Evolutionary conservation across 257 asterid species (phyloP).

Genomic region (Echites panduratus): DNA sequence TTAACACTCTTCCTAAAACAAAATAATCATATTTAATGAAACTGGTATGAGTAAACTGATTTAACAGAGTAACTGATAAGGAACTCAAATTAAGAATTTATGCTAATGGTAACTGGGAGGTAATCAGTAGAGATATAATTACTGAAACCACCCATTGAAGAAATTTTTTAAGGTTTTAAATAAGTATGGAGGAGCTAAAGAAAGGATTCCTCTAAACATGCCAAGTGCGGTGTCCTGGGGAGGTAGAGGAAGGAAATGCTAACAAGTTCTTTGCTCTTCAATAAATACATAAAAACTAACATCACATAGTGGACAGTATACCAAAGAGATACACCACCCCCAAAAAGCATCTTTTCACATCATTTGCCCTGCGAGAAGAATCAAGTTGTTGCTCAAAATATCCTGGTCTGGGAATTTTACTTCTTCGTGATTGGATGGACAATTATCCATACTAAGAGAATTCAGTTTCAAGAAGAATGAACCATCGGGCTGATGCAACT

Average conservation of each 20-base stretch:
- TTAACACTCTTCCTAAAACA: background rate
- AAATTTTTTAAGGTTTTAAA: background rate
- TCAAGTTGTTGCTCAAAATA: slow-evolving; percentile 94
- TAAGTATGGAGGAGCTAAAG: background rate
- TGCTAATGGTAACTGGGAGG: background rate
- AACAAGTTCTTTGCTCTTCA: background rate
- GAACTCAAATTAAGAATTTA: background rate
- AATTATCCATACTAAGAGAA: slow-evolving; percentile 27
- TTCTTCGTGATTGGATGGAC: slow-evolving; percentile 38
- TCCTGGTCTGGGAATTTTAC: slow-evolving; percentile 48
- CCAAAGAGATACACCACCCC: slow-evolving; percentile 36
- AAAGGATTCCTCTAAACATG: background rate
- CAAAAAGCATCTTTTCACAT: slow-evolving; percentile 79
- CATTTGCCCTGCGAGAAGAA: slow-evolving; percentile 93
- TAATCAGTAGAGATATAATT: background rate
- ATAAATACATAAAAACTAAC: background rate
- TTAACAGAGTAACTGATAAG: background rate
- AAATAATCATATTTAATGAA: no score
- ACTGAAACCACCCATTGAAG: background rate
- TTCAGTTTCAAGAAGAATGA: slow-evolving; percentile 62
- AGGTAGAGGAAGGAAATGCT: background rate
- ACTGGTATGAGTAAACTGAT: background rate
- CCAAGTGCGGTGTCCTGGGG: background rate
- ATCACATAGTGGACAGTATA: background rate
- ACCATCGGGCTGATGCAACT: slow-evolving; percentile 97